Evolutionary conservation across 179 eudicot species (phyloP), one percentile per base, ranked within the genome.

Genomic region (Gypsophila paniculata): DNA sequence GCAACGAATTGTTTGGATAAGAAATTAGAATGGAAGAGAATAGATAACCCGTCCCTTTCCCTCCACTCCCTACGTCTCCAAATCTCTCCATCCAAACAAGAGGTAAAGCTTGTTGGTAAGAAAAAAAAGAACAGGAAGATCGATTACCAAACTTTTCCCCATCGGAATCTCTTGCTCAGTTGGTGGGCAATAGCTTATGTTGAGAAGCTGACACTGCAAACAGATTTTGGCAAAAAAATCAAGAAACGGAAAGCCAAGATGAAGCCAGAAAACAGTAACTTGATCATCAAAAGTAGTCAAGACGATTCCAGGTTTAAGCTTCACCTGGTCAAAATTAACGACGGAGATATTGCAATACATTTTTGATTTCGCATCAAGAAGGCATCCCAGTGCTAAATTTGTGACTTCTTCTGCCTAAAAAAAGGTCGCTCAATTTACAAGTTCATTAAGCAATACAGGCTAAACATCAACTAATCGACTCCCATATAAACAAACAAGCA

Each of bases 171-270:
- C 86, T 79, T 85, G 76, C 74, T 91, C 96, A 10, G 98, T 89
- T 71, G 87, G 75, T 22, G 96, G 97, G 75, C 98, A 93, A 66
- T 72, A 91, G 76, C 96, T 93, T 83, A 93, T 89, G 68, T 93
- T 93, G 65, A 91, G 90, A 60, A 91, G 82, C 76, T 74, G 95
- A 75, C 98, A 93, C 98, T 93, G 89, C 72, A 51, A 39, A 76
- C 58, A 72, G 64, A 71, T 36, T 49, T 54, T 18, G 48, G 34
- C 61, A 39, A 46, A 17, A 53, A 9, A 68, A 61, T 2, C 68
- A 22, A 72, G n/a, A 46, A 9, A 61, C 54, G n/a, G 14, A n/a
- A 4, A 65, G 6, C 7, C 8, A 70, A 59, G 38, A 57, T 36
- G 34, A 19, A 13, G 25, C 3, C 65, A 5, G 18, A 36, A 42